These are phyloP conservation scores for Apiotrichum domesticum DNA, from an alignment of 1,284 basidiomycete species.

Conservation along the genomic window DNA sequence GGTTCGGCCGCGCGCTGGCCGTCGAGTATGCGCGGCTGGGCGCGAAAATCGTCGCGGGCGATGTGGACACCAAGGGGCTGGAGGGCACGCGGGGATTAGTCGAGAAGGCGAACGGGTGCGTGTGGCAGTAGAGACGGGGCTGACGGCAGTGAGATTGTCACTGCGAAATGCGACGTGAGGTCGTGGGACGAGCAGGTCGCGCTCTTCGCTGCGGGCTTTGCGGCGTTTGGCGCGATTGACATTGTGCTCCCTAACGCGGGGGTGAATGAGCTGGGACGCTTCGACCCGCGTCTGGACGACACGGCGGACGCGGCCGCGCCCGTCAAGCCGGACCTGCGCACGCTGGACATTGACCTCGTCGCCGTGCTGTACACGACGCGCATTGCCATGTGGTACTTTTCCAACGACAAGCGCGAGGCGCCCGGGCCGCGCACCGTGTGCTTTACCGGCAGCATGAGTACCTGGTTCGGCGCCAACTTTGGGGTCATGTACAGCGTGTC, in stretches of 20 bases:
- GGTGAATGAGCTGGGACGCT: slow-evolving; percentile 2
- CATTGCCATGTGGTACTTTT: slow-evolving; percentile 4
- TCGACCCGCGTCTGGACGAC: slow-evolving; percentile 10
- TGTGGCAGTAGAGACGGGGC: not conserved
- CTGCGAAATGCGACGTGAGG: slow-evolving; percentile 19
- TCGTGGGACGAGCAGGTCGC: slow-evolving; percentile 5
- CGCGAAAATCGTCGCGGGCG: slow-evolving; percentile 3
- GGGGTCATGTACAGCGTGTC: slow-evolving; percentile 2
- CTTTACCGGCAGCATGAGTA: slow-evolving; percentile 1
- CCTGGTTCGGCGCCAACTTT: not conserved
- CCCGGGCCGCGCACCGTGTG: not conserved
- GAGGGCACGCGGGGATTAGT: not conserved
- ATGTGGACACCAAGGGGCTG: slow-evolving; percentile 1
- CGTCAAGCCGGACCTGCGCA: not conserved
- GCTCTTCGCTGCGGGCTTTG: not conserved
- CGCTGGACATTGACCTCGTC: slow-evolving; percentile 5
- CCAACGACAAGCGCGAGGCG: not conserved
- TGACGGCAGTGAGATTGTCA: not conserved
- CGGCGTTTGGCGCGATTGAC: slow-evolving; percentile 4
- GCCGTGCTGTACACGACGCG: slow-evolving; percentile 3
- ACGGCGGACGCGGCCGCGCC: not conserved
- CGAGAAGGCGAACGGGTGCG: slow-evolving; percentile 22
- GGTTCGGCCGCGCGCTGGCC: slow-evolving; percentile 1
- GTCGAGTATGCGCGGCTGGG: slow-evolving; percentile 1
- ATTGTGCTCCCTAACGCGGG: slow-evolving; percentile 8